phyloP scores from a whole-genome alignment of 169 alveolate species.

The Eimeria necatrix region DNA sequence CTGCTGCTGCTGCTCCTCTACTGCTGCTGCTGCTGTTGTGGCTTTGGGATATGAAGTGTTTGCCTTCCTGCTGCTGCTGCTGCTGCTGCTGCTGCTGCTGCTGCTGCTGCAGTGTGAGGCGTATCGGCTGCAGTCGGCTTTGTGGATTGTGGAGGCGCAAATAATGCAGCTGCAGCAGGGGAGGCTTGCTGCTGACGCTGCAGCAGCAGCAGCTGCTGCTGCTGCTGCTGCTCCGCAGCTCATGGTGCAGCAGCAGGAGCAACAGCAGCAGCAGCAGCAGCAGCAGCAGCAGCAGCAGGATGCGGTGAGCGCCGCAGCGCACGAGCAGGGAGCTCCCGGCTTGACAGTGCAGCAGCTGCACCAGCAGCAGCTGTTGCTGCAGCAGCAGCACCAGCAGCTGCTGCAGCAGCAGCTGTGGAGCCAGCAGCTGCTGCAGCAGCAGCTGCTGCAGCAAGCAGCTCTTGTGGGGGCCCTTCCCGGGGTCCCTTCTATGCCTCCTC shows the following conservation, averaged over 20 bases:
- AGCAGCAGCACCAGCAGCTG: too few relatives aligned
- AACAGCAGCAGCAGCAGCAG: neutral
- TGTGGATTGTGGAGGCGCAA: conserved; percentile 51
- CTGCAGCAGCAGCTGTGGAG: too few relatives aligned
- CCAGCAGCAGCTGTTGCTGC: neutral
- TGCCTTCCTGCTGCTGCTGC: too few relatives aligned
- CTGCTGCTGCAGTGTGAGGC: conserved; percentile 11
- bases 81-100: too few relatives aligned
- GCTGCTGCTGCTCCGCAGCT: neutral
- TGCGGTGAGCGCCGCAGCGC: neutral
- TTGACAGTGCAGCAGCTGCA: neutral
- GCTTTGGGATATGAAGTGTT: too few relatives aligned
- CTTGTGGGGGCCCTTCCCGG: neutral
- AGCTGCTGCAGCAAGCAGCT: neutral
- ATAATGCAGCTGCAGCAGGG: neutral
- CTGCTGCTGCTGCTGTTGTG: too few relatives aligned
- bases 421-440: neutral
- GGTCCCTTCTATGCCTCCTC: too few relatives aligned
- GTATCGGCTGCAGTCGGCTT: conserved; percentile 29
- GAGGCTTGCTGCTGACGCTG: too few relatives aligned
- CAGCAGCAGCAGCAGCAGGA: conserved; percentile 1
- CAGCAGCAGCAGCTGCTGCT: too few relatives aligned
- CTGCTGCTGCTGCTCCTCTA: too few relatives aligned
- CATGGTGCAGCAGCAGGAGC: neutral
- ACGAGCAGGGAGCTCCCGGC: too few relatives aligned